Evolutionary conservation across 257 asterid species (phyloP).

Genomic region (Solanum etuberosum): DNA sequence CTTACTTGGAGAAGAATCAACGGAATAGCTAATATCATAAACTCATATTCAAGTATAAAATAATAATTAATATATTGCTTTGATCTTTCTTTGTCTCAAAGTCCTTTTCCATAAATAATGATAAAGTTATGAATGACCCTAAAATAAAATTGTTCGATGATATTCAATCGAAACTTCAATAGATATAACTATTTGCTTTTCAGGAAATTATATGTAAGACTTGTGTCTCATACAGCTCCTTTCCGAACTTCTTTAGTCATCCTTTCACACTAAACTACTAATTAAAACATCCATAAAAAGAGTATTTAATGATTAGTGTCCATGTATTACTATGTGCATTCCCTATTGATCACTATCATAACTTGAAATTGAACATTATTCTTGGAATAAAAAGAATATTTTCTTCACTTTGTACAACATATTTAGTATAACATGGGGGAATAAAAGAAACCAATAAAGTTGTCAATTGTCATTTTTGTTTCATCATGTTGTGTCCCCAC

Average conservation of each 20-base stretch:
- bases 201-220: neutral
- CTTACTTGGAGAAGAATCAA: neutral
- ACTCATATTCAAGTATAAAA: neutral
- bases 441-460: neutral
- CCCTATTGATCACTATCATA: neutral
- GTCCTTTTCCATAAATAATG: neutral
- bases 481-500: neutral
- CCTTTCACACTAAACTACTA: neutral
- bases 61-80: neutral
- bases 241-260: neutral
- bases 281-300: neutral
- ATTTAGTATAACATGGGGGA: neutral
- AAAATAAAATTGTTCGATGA: neutral
- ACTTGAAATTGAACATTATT: neutral
- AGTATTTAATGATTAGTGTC: neutral
- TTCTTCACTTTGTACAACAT: neutral
- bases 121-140: neutral
- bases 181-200: neutral
- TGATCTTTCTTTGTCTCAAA: neutral
- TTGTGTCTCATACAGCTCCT: neutral
- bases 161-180: neutral
- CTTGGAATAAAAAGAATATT: neutral
- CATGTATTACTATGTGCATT: neutral
- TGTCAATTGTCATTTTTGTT: neutral
- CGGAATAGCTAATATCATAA: neutral